Percentiles rank a stretch among this genome's conserved stretches.
These are phyloP conservation scores for Niveomyces coronatus DNA, from an alignment of 2,329 filamentous ascomycete genomes.

Conservation along the genomic window DNA sequence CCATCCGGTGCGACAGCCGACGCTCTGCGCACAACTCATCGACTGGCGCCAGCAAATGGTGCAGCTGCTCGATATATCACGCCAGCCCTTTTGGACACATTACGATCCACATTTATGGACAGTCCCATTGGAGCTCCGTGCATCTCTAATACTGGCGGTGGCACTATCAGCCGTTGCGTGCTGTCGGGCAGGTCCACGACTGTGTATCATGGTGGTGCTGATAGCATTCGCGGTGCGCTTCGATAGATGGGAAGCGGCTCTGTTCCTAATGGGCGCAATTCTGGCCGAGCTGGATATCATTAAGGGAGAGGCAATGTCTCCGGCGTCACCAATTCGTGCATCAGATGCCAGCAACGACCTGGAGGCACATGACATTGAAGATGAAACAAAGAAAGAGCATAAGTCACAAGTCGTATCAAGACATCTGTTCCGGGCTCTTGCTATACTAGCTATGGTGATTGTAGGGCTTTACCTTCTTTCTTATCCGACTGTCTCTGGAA, in stretches of 20 bases:
- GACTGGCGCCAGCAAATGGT: background rate
- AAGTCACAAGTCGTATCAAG: too few relatives aligned
- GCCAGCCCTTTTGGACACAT: constrained; percentile 1
- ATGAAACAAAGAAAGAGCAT: too few relatives aligned
- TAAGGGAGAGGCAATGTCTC: background rate
- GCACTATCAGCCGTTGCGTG: background rate
- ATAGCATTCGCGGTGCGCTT: background rate
- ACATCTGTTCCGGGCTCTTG: background rate
- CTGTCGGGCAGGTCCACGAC: background rate
- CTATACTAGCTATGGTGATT: background rate
- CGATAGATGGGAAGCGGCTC: constrained; percentile 5
- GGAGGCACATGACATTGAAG: background rate
- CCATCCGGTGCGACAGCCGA: background rate
- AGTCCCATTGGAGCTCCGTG: constrained; percentile 6
- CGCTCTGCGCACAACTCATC: background rate
- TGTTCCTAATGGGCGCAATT: constrained; percentile 3
- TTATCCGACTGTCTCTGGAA: background rate
- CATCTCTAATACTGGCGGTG: constrained; percentile 4
- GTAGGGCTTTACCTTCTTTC: constrained; percentile 7
- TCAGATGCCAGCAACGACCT: background rate
- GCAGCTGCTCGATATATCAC: constrained; percentile 1
- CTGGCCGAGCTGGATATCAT: constrained; percentile 4
- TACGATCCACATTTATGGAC: constrained; percentile 9
- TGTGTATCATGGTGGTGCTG: constrained; percentile 1
- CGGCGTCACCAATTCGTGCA: background rate